Evolutionary conservation across 352 stramenopile species (phyloP), one percentile per base, ranked within the genome.

Genomic region (Pythium aristosporum): DNA sequence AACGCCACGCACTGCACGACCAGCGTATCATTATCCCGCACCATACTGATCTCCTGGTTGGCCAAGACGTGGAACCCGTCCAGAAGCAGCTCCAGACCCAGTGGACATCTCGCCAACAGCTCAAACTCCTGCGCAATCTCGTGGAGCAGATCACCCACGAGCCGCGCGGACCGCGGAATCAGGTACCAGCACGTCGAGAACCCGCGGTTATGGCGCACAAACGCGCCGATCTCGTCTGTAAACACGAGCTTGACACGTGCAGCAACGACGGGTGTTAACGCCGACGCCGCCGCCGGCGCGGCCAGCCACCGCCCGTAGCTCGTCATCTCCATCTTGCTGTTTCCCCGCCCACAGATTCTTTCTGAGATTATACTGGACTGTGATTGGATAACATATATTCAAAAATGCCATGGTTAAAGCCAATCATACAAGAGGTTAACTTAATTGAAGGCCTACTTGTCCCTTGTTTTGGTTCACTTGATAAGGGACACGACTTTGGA

Each of bases 171-270:
- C 1, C n/a, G 43, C 13, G 85, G 77, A 10, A 93, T 46, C 20
- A 91, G 63, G 55, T 82, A 91, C 82, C 82, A 93, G 62, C 85
- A 91, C 16, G 76, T 68, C 25, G 69, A 68, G 59, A 89, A 90
- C 0, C 82, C 82, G 46, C 73, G 76, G 0, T 58, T 59, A 9
- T 74, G 75, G 56, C 71, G 67, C 55, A 93, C 57, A 25, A 83
- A 71, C 32, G 66, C 68, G 36, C 54, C 77, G 21, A 91, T 57
- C 11, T 80, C 80, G 30, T 87, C 81, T 28, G 48, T 56, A 55
- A 93, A 91, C 58, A 83, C 70, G 37, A 93, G 67, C 42, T 77
- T 77, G 16, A 87, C 61, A 30, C 58, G 58, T 21, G 42, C 39
- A 9, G 46, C 21, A 25, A 23, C 11, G 13, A 23, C 10, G 30